Conservation (phyloP, 257 asterid genomes). For the Salvia miltiorrhiza region DNA sequence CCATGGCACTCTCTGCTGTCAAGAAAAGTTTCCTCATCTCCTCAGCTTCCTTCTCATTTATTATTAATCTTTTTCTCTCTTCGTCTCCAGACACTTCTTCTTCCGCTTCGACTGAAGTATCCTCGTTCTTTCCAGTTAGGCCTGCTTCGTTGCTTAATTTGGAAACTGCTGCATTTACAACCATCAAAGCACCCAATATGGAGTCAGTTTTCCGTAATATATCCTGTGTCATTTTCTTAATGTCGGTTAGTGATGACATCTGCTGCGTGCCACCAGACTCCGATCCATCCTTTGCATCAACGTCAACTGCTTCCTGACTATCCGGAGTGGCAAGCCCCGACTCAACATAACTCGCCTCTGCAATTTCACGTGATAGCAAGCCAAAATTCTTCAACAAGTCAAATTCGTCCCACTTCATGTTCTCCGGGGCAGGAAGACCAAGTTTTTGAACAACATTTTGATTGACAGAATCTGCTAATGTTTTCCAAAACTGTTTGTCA, state of each 20-base stretch:
- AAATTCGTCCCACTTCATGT: slow-evolving; percentile 79
- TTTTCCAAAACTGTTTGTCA: slow-evolving; percentile 76
- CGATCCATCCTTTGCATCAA: slow-evolving; percentile 30
- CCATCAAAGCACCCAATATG: slow-evolving; percentile 83
- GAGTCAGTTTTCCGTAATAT: slow-evolving; percentile 82
- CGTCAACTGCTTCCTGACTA: slow-evolving; percentile 32
- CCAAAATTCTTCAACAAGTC: slow-evolving; percentile 69
- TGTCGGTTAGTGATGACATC: slow-evolving; percentile 58
- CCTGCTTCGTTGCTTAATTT: slow-evolving; percentile 52
- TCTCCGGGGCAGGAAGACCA: slow-evolving; percentile 68
- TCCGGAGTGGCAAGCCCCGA: slow-evolving; percentile 88
- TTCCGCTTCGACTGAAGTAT: slow-evolving; percentile 31
- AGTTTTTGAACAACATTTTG: slow-evolving; percentile 59
- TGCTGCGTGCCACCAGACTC: slow-evolving; percentile 26
- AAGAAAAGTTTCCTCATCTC: slow-evolving; percentile 94
- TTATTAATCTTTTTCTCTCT: slow-evolving; percentile 19
- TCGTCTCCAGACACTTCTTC: slow-evolving; percentile 25
- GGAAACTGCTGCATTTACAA: slow-evolving; percentile 81
- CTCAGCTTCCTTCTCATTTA: slow-evolving; percentile 84
- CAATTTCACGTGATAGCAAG: slow-evolving; percentile 57
- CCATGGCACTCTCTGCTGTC: slow-evolving; percentile 99
- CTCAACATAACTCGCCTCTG: slow-evolving; percentile 74
- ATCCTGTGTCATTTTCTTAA: slow-evolving; percentile 80
- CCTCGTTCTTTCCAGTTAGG: slow-evolving; percentile 41
- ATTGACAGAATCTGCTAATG: slow-evolving; percentile 58